phyloP scores from a whole-genome alignment of 78 protist genomes.

The Chrysochromulina parva region DNA sequence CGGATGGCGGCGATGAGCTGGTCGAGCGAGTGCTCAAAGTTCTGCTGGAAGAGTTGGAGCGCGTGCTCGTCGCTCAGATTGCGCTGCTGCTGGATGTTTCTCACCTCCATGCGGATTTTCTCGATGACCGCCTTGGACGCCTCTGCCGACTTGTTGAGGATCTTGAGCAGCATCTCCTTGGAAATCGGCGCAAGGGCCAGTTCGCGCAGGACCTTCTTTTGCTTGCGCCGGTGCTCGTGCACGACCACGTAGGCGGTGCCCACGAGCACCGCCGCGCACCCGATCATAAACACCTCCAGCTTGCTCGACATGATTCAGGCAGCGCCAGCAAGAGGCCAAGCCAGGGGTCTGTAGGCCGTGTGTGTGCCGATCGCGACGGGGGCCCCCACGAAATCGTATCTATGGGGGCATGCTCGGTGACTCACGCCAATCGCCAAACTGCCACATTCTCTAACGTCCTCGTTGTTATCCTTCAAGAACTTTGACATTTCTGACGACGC shows the following conservation, averaged over 20 bases:
- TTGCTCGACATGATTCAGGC: too few species aligned
- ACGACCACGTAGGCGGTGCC: background rate
- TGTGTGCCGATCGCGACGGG: too few species aligned
- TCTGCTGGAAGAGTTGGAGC: background rate
- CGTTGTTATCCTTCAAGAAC: too few species aligned
- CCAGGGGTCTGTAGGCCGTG: too few species aligned
- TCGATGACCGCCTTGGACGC: background rate
- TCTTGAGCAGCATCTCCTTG: conserved; percentile 3
- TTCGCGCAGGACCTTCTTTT: background rate
- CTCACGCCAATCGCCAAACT: too few species aligned
- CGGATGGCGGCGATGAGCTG: background rate
- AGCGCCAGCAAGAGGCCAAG: too few species aligned
- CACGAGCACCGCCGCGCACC: background rate
- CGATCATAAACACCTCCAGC: too few species aligned
- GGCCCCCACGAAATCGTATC: too few species aligned
- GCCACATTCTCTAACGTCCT: too few species aligned
- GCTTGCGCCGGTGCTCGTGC: conserved; percentile 2
- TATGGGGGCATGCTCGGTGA: too few species aligned
- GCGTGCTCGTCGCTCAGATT: background rate
- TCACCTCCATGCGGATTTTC: background rate
- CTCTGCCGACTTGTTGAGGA: background rate
- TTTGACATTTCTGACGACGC: too few species aligned
- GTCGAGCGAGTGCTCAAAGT: conserved; percentile 5
- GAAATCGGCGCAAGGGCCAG: background rate
- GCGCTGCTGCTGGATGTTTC: background rate